Conservation (phyloP, 2,329 filamentous ascomycete genomes). For the Trematosphaeria pertusa region DNA sequence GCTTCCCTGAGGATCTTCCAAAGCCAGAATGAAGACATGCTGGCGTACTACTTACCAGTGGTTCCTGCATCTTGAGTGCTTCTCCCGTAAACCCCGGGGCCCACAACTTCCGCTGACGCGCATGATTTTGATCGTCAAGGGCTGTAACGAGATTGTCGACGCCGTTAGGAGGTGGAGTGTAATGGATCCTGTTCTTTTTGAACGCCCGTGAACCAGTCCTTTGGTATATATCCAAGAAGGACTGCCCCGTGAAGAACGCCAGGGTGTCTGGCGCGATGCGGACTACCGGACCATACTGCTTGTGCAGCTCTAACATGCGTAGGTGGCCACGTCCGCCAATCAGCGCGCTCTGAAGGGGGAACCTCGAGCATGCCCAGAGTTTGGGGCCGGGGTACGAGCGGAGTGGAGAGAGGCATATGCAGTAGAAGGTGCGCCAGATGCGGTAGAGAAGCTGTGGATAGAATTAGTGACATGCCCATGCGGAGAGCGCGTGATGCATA, state of each 20-base stretch:
- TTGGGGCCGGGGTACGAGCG: constrained; percentile 48
- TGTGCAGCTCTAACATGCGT: constrained; percentile 9
- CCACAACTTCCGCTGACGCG: constrained; percentile 31
- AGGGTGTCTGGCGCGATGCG: constrained; percentile 12
- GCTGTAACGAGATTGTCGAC: constrained; percentile 22
- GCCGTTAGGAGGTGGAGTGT: constrained; percentile 3
- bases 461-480: too few species aligned
- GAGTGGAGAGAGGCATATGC: constrained; percentile 33
- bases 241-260: constrained; percentile 42
- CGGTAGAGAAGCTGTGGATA: constrained; percentile 10
- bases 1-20: too few species aligned
- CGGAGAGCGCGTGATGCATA: too few species aligned
- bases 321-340: constrained; percentile 15
- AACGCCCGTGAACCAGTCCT: constrained; percentile 22
- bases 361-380: constrained; percentile 31
- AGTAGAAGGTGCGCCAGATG: background rate
- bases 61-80: constrained; percentile 45
- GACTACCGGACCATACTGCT: constrained; percentile 8
- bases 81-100: constrained; percentile 45
- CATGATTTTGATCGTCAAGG: constrained; percentile 27
- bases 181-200: constrained; percentile 24
- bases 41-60: too few species aligned
- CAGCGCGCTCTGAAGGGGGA: constrained; percentile 27
- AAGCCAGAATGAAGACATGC: too few species aligned
- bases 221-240: constrained; percentile 47